phyloP scores from a whole-genome alignment of 306 rosid species.

The Hippophae tibetana region DNA sequence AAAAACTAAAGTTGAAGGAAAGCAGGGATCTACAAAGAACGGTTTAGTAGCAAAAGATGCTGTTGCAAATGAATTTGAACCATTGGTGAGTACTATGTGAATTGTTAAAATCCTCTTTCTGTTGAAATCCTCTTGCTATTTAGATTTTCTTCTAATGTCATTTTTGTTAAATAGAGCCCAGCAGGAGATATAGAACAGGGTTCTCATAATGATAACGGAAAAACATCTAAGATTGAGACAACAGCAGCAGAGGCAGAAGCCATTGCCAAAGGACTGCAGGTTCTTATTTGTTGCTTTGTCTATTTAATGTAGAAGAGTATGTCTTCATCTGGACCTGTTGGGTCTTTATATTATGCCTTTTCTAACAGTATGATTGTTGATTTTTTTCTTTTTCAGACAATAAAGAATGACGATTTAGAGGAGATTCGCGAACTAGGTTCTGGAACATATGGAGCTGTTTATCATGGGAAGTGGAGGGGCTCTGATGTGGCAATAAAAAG shows the following conservation, averaged over 20 bases:
- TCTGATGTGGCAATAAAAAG: conserved; percentile 96
- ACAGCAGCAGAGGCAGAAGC: conserved; percentile 98
- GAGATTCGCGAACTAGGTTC: conserved; percentile 95
- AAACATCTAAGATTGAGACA: conserved; percentile 71
- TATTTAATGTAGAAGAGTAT: neutral
- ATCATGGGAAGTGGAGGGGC: conserved; percentile 98
- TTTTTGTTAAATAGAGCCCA: conserved; percentile 47
- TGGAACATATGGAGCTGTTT: conserved; percentile 97
- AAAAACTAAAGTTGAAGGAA: conserved; percentile 37
- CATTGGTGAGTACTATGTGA: conserved; percentile 42
- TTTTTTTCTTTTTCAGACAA: conserved; percentile 46
- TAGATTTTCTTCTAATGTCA: conserved; percentile 15
- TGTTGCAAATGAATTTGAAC: conserved; percentile 40
- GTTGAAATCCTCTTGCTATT: conserved; percentile 10
- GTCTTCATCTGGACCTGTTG: conserved; percentile 9
- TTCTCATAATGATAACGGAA: conserved; percentile 47
- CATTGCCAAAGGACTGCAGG: conserved; percentile 87
- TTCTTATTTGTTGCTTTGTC: conserved; percentile 21
- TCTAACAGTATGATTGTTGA: conserved; percentile 19
- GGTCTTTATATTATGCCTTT: conserved; percentile 2
- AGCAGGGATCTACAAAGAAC: conserved; percentile 18
- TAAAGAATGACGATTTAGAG: conserved; percentile 87
- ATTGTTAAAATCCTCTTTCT: conserved; percentile 2
- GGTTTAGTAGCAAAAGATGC: conserved; percentile 34
- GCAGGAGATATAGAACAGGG: conserved; percentile 61